Evolutionary conservation across 768 basidiomycete species (phyloP).

Genomic region (Leccinum truebloodii): DNA sequence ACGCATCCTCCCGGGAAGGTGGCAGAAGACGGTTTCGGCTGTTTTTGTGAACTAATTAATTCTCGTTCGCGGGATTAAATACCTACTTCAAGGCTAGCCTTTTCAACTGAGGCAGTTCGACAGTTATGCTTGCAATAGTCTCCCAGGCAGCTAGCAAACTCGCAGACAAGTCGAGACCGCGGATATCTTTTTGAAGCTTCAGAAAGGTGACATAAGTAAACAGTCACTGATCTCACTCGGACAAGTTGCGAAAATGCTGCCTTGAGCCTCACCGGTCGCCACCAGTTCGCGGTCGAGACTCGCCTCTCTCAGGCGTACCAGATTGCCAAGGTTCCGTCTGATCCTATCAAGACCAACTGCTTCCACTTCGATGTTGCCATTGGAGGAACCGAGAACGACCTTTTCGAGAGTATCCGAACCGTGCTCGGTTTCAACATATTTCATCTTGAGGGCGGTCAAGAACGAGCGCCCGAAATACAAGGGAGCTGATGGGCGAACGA

Average conservation of each 20-base stretch:
- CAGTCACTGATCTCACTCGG: conserved; percentile 53
- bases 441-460: conserved; percentile 66
- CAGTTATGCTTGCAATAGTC: conserved; percentile 58
- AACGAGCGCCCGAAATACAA: conserved; percentile 70
- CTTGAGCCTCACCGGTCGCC: conserved; percentile 48
- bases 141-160: conserved; percentile 77
- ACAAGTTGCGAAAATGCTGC: conserved; percentile 56
- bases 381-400: conserved; percentile 77
- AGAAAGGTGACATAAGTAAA: conserved; percentile 12
- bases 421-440: conserved; percentile 72
- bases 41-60: conserved; percentile 22
- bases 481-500: conserved; percentile 65
- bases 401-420: conserved; percentile 56
- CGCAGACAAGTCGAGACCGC: conserved; percentile 78
- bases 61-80: conserved; percentile 11
- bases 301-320: conserved; percentile 71
- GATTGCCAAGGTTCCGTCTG: conserved; percentile 61
- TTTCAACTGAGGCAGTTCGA: conserved; percentile 60
- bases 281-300: conserved; percentile 76
- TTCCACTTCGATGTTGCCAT: conserved; percentile 81
- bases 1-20: conserved; percentile 27
- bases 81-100: conserved; percentile 80
- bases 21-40: conserved; percentile 70
- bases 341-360: conserved; percentile 83
- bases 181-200: conserved; percentile 52